phyloP scores from a whole-genome alignment of 805 yeast genomes.

The Ogataea trehaloabstinens region DNA sequence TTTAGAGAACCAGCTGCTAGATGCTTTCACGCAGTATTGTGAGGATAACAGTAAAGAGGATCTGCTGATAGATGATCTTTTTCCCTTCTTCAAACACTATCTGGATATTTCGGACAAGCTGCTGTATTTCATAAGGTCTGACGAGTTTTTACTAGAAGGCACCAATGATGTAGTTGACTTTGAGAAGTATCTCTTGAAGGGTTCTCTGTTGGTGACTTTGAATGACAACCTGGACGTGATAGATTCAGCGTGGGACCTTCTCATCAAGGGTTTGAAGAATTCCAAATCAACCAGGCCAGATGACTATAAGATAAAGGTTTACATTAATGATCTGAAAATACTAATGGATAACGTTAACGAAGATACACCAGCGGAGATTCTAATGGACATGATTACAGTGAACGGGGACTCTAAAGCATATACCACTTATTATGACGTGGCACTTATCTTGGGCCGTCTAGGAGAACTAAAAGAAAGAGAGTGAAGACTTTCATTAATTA shows the following conservation, averaged over 20 bases:
- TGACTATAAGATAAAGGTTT: slow-evolving; percentile 27
- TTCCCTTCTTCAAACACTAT: slow-evolving; percentile 29
- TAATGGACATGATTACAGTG: slow-evolving; percentile 46
- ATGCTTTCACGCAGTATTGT: slow-evolving; percentile 39
- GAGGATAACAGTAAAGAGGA: slow-evolving; percentile 37
- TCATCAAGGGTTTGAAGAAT: slow-evolving; percentile 23
- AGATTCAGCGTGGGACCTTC: slow-evolving; percentile 40
- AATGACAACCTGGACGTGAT: slow-evolving; percentile 32
- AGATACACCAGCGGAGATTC: slow-evolving; percentile 30
- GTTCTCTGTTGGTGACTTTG: slow-evolving; percentile 40
- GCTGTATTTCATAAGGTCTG: slow-evolving; percentile 26
- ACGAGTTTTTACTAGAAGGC: slow-evolving; percentile 36
- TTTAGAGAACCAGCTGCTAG: slow-evolving; percentile 45
- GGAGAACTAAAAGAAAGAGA: slow-evolving; percentile 36
- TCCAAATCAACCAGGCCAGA: not conserved
- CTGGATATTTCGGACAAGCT: slow-evolving; percentile 29
- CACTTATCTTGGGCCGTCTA: slow-evolving; percentile 45
- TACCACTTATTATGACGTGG: slow-evolving; percentile 46
- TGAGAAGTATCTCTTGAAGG: slow-evolving; percentile 40
- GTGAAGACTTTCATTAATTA: no score
- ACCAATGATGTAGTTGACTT: slow-evolving; percentile 44
- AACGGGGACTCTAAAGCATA: slow-evolving; percentile 38
- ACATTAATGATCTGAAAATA: slow-evolving; percentile 37
- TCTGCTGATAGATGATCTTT: slow-evolving; percentile 33
- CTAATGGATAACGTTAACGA: slow-evolving; percentile 27